A percentile compares a stretch with the other conserved stretches of the same genome.
These are phyloP conservation scores for Metschnikowia vanudenii DNA, from an alignment of 805 yeast species.

Conservation along the genomic window DNA sequence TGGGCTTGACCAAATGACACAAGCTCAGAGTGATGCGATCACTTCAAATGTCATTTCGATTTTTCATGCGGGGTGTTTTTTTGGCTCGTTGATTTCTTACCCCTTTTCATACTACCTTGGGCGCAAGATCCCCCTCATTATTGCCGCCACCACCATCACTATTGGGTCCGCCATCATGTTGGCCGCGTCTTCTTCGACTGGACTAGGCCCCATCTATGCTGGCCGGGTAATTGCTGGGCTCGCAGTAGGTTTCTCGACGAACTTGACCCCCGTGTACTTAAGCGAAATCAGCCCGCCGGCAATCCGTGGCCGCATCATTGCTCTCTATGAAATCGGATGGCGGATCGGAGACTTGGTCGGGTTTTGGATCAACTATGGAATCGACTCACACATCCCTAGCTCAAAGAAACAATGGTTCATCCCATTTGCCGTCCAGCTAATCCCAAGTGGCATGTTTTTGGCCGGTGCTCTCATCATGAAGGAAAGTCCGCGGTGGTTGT, in stretches of 20 bases:
- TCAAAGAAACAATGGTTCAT: constrained; percentile 37
- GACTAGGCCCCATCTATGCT: constrained; percentile 38
- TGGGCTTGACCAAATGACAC: constrained; percentile 26
- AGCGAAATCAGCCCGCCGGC: constrained; percentile 39
- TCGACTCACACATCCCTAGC: constrained; percentile 26
- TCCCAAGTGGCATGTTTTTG: constrained; percentile 37
- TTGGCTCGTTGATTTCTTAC: constrained; percentile 38
- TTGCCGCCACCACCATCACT: constrained; percentile 33
- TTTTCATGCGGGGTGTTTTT: constrained; percentile 41
- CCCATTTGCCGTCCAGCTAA: constrained; percentile 40
- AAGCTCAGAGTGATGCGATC: constrained; percentile 21
- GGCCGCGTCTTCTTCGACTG: constrained; percentile 26
- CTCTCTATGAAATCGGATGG: constrained; percentile 39
- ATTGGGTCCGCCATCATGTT: constrained; percentile 39
- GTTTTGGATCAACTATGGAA: constrained; percentile 38
- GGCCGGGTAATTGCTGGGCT: constrained; percentile 39
- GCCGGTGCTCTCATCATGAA: constrained; percentile 32
- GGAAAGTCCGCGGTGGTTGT: constrained; percentile 39
- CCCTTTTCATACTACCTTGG: constrained; percentile 37
- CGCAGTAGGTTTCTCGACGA: constrained; percentile 36
- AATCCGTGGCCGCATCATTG: constrained; percentile 32
- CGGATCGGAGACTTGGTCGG: constrained; percentile 40
- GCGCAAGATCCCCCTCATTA: constrained; percentile 29
- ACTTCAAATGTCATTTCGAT: constrained; percentile 38
- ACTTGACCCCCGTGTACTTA: constrained; percentile 37